Evolutionary conservation across 2,329 filamentous ascomycete genomes (phyloP).

Genomic region (Zelopaecilomyces penicillatus): DNA sequence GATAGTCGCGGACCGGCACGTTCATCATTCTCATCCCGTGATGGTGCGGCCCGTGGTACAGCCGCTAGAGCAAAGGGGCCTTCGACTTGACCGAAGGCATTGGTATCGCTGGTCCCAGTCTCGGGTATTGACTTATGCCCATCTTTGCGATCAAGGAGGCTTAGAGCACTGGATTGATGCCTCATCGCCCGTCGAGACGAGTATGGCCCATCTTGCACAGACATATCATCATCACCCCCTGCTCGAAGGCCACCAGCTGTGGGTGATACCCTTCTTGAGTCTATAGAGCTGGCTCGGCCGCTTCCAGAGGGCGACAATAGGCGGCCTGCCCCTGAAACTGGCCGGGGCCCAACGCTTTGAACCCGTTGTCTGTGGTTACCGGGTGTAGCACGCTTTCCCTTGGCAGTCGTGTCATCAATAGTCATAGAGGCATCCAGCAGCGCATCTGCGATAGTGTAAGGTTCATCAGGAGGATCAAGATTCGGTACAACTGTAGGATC

Average conservation of each 20-base stretch:
- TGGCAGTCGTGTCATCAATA: conserved; percentile 59
- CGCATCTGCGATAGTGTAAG: conserved; percentile 82
- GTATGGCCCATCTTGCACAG: conserved; percentile 33
- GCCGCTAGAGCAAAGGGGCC: conserved; percentile 40
- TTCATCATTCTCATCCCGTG: conserved; percentile 19
- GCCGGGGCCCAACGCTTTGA: conserved; percentile 25
- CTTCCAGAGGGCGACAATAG: conserved; percentile 23
- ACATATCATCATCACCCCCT: conserved; percentile 25
- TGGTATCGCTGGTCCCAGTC: conserved; percentile 50
- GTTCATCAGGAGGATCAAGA: conserved; percentile 23
- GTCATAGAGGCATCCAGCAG: conserved; percentile 86
- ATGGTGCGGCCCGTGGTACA: conserved; percentile 13
- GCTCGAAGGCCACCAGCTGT: conserved; percentile 7
- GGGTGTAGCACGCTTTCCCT: conserved; percentile 42
- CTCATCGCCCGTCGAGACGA: conserved; percentile 39
- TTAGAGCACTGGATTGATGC: conserved; percentile 52
- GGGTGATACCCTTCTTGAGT: conserved; percentile 28
- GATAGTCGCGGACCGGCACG: conserved; percentile 35
- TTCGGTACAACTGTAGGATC: conserved; percentile 26
- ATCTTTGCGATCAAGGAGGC: conserved; percentile 50
- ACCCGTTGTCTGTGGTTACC: conserved; percentile 41
- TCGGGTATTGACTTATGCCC: conserved; percentile 50
- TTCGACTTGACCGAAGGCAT: conserved; percentile 52
- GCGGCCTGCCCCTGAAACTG: conserved; percentile 16
- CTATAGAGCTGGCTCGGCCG: conserved; percentile 26